These are phyloP conservation scores for Tritrichomonas foetus DNA, from an alignment of 208 protist species.

Conservation along the genomic window DNA sequence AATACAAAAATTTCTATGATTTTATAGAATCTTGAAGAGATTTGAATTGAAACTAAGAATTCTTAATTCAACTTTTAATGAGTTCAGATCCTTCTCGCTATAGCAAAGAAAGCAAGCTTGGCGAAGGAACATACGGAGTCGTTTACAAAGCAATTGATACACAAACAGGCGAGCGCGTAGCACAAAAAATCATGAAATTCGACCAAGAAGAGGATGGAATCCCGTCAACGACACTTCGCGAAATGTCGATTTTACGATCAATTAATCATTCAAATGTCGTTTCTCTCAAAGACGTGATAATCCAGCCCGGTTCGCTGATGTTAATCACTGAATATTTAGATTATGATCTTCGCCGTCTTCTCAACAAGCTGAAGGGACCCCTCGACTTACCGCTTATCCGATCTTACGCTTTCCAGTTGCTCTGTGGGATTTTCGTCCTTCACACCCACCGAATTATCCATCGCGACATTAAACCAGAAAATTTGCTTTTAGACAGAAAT, in stretches of 20 bases:
- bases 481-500: slow-evolving; percentile 54
- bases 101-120: background rate
- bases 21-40: no score
- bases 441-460: slow-evolving; percentile 53
- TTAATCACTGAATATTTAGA: background rate
- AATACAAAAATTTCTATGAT: no score
- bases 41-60: no score
- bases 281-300: background rate
- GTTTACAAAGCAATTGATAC: slow-evolving; percentile 35
- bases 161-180: background rate
- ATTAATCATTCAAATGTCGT: background rate
- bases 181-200: slow-evolving; percentile 30
- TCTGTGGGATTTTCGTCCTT: slow-evolving; percentile 48
- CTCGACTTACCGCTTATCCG: background rate
- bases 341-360: background rate
- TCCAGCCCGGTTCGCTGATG: background rate
- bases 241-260: background rate
- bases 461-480: slow-evolving; percentile 65
- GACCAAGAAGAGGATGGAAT: slow-evolving; percentile 35
- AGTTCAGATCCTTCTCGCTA: background rate
- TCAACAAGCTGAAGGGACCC: background rate
- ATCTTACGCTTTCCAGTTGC: slow-evolving; percentile 39
- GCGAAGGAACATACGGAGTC: slow-evolving; percentile 36
- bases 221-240: background rate
- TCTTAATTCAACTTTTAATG: no score